These are phyloP conservation scores for Pythium sp. DNA, from an alignment of 352 stramenopile genomes.

Conservation along the genomic window DNA sequence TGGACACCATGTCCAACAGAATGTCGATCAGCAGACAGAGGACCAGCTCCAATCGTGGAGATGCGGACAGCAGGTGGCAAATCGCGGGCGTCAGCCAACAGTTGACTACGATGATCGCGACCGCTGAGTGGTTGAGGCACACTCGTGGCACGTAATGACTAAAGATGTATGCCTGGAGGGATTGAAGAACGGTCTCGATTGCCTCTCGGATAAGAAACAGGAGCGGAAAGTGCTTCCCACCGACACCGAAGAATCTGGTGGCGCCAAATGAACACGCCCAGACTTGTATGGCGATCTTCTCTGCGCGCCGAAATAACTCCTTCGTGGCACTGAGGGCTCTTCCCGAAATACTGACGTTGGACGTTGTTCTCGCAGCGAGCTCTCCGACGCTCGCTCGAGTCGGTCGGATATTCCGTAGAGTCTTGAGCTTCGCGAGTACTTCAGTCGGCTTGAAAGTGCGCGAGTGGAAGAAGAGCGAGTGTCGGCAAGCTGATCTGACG, in stretches of 20 bases:
- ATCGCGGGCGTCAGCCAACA: slow-evolving; percentile 14
- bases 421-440: neutral
- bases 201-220: slow-evolving; percentile 18
- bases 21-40: slow-evolving; percentile 13
- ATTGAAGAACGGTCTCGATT: slow-evolving; percentile 17
- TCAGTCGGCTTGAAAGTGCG: neutral
- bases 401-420: neutral
- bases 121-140: slow-evolving; percentile 3
- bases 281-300: neutral
- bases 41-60: neutral
- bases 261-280: neutral
- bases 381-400: neutral
- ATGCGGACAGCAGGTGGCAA: neutral
- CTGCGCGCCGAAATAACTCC: neutral
- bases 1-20: slow-evolving; percentile 8
- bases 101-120: neutral
- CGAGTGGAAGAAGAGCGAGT: slow-evolving; percentile 3
- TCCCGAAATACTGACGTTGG: neutral
- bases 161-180: slow-evolving; percentile 15
- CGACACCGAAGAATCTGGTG: slow-evolving; percentile 12
- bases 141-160: slow-evolving; percentile 7
- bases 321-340: neutral
- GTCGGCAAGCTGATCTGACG: neutral
- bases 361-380: neutral
- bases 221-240: slow-evolving; percentile 11